phyloP scores from a whole-genome alignment of 306 rosid genomes.

The Trifolium pratense region DNA sequence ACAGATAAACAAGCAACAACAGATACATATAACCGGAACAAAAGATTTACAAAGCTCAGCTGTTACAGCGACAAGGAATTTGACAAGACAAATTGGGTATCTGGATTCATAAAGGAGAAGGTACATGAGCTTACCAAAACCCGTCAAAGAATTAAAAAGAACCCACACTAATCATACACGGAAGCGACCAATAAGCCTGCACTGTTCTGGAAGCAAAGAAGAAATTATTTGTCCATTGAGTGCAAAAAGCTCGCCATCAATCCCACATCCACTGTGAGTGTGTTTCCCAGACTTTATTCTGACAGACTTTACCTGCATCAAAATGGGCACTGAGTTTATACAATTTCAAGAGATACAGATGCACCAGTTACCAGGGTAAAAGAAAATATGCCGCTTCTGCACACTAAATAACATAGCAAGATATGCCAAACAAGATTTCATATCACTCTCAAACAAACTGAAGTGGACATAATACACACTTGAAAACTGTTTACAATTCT shows the following conservation, averaged over 20 bases:
- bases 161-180: constrained; percentile 56
- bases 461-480: constrained; percentile 4
- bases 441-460: constrained; percentile 11
- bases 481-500: constrained; percentile 28
- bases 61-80: constrained; percentile 47
- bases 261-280: constrained; percentile 90
- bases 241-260: constrained; percentile 96
- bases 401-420: constrained; percentile 24
- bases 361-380: constrained; percentile 36
- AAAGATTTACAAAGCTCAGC: constrained; percentile 59
- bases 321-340: constrained; percentile 34
- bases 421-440: constrained; percentile 18
- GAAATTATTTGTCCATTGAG: constrained; percentile 86
- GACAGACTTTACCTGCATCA: constrained; percentile 85
- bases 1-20: constrained; percentile 39
- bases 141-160: constrained; percentile 54
- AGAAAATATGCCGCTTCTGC: constrained; percentile 16
- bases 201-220: constrained; percentile 93
- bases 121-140: constrained; percentile 51
- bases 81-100: constrained; percentile 45
- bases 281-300: constrained; percentile 89
- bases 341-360: constrained; percentile 29
- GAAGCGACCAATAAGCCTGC: constrained; percentile 95
- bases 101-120: constrained; percentile 38
- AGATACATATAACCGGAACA: constrained; percentile 50